Base-by-base conservation (phyloP, 129 eudicot species). In the Lactuca sativa region DNA sequence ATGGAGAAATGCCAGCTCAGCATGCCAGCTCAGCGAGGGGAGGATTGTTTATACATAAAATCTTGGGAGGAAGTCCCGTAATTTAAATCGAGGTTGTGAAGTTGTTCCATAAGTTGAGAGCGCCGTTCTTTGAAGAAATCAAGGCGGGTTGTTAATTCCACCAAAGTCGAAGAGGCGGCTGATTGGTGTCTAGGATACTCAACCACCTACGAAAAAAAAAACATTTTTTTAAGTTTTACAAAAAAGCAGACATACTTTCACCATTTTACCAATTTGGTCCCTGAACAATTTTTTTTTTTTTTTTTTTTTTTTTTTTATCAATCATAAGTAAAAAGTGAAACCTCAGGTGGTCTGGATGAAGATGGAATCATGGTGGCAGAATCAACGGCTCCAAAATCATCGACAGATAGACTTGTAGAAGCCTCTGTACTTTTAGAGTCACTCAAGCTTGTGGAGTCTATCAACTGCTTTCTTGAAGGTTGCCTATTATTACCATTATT, bases 91-190 rank as follows among this genome's bases (percentile, higher is more conserved):
- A 91, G 84, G 86, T 76, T 86, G 77, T 88, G 97, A 64, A 91
- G 96, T 79, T 91, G 97, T 74, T 91, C 97, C 96, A 91, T 88
- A 56, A 91, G 85, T 72, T 91, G 97, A 15, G 96, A 86, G 34
- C 96, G 90, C 12, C 98, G 78, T 51, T 92, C 98, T 82, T 92
- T 92, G 71, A 92, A 92, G 86, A 88, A 92, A 68, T 92, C 98
- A 53, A 92, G 96, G 41, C 98, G 96, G 9, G 95, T 82, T 13
- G 98, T 92, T 70, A 92, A 71, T 62, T 91, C 97, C 5, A 88
- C 95, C 83, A 91, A 83, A 32, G 97, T 91, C 38, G 98, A 86
- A 31, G 98, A 88, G 48, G 93, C 96, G 38, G 82, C 87, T 5
- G 90, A 75, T 5, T 83, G 96, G 44, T 88, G 86, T 47, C 95